Percentiles rank a stretch among this genome's conserved stretches.
Evolutionary conservation across 495 filamentous ascomycete genomes (phyloP).

Genomic region (Xylaria intraflava): DNA sequence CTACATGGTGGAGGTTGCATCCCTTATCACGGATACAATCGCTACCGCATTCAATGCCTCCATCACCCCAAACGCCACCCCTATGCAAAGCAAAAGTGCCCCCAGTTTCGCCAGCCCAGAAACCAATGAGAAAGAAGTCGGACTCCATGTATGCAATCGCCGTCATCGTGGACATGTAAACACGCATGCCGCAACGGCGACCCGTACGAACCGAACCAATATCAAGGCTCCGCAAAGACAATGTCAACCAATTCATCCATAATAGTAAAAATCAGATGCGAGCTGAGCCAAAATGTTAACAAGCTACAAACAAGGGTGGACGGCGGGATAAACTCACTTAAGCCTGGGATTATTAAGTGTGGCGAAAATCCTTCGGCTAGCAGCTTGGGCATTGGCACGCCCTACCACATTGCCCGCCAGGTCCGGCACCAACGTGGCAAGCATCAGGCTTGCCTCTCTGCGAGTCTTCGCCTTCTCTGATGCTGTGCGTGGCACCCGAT

Average conservation of each 20-base stretch:
- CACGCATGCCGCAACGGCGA: not conserved
- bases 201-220: not conserved
- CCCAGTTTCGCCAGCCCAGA: not conserved
- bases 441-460: constrained; percentile 69
- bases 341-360: constrained; percentile 71
- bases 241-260: constrained; percentile 72
- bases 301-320: not conserved
- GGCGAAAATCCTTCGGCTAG: constrained; percentile 71
- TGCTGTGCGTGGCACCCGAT: constrained; percentile 49
- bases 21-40: not conserved
- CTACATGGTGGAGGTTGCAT: not conserved
- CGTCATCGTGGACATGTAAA: constrained; percentile 1
- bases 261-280: constrained; percentile 70
- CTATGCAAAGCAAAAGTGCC: not conserved
- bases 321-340: constrained; percentile 46
- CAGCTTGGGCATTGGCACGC: constrained; percentile 74
- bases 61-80: constrained; percentile 9
- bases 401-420: constrained; percentile 80
- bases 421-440: constrained; percentile 76
- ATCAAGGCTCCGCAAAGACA: constrained; percentile 52
- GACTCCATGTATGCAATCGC: constrained; percentile 12
- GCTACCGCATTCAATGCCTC: not conserved
- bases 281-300: constrained; percentile 37
- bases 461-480: constrained; percentile 64
- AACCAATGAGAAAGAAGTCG: not conserved